Conservation (phyloP, 805 yeast species). For the Candida berthetii region DNA sequence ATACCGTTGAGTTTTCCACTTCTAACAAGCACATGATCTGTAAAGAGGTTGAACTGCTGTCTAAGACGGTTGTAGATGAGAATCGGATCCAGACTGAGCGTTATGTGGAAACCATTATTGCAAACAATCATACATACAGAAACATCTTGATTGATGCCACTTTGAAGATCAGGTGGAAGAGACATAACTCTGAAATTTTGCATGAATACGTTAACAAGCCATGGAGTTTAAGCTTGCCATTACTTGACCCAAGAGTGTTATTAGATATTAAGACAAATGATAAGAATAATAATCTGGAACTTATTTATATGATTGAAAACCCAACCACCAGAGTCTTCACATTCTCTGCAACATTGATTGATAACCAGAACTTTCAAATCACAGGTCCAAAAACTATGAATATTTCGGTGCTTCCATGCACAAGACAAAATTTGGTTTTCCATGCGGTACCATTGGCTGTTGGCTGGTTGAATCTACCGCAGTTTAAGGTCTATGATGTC, state of each 20-base stretch:
- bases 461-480: constrained; percentile 44
- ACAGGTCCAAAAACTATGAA: constrained; percentile 25
- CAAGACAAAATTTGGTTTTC: constrained; percentile 38
- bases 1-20: constrained; percentile 18
- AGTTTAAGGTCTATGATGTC: constrained; percentile 59
- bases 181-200: constrained; percentile 14
- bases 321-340: constrained; percentile 68
- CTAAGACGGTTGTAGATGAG: constrained; percentile 2
- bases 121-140: constrained; percentile 31
- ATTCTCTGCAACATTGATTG: constrained; percentile 43
- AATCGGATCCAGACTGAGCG: constrained; percentile 10
- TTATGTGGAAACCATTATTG: constrained; percentile 26
- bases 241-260: constrained; percentile 65
- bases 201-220: constrained; percentile 29
- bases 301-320: constrained; percentile 58
- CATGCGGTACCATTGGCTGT: constrained; percentile 14
- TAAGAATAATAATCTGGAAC: constrained; percentile 17
- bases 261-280: constrained; percentile 27
- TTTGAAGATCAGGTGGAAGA: constrained; percentile 27
- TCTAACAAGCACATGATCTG: constrained; percentile 30
- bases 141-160: constrained; percentile 25
- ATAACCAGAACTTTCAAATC: constrained; percentile 28
- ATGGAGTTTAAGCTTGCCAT: constrained; percentile 52
- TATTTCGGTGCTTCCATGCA: constrained; percentile 49
- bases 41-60: constrained; percentile 11